Evolutionary conservation across 2,329 filamentous ascomycete species (phyloP).

Genomic region (Aspergillus quadrilineatus): DNA sequence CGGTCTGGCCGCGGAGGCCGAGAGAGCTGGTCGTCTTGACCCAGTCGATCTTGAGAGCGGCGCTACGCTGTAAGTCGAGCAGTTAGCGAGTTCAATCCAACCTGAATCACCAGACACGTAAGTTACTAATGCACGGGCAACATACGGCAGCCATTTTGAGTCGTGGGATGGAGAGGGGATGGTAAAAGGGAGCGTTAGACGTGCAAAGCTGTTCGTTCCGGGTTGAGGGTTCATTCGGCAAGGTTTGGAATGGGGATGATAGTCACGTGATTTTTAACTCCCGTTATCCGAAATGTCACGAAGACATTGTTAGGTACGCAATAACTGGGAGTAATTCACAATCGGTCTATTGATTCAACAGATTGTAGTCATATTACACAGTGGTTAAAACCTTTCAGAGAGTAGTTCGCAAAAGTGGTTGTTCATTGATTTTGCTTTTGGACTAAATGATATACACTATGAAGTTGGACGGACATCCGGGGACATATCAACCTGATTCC

Average conservation of each 20-base stretch:
- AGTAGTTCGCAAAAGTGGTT: conserved; percentile 3
- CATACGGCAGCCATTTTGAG: conserved; percentile 47
- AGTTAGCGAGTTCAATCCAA: conserved; percentile 24
- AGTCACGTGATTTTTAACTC: conserved; percentile 32
- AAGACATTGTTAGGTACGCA: not conserved
- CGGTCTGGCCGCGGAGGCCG: conserved; percentile 93
- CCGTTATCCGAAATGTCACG: conserved; percentile 31
- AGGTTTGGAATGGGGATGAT: conserved; percentile 35
- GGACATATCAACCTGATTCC: conserved; percentile 29
- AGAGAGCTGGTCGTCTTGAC: conserved; percentile 90
- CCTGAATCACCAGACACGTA: not conserved
- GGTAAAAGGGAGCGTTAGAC: conserved; percentile 33
- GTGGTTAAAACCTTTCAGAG: not conserved
- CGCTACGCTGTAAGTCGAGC: conserved; percentile 70
- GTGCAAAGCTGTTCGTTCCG: conserved; percentile 36
- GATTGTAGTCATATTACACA: not conserved
- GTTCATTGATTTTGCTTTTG: conserved; percentile 30
- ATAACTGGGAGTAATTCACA: too few species aligned
- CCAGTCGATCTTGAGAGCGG: conserved; percentile 99
- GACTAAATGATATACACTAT: conserved; percentile 40
- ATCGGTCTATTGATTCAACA: too few species aligned
- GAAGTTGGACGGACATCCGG: conserved; percentile 24
- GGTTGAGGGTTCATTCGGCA: conserved; percentile 40
- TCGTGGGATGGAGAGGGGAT: conserved; percentile 26
- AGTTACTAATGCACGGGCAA: conserved; percentile 12